phyloP scores from a whole-genome alignment of 1,284 basidiomycete genomes.

The Puccinia triticina region DNA sequence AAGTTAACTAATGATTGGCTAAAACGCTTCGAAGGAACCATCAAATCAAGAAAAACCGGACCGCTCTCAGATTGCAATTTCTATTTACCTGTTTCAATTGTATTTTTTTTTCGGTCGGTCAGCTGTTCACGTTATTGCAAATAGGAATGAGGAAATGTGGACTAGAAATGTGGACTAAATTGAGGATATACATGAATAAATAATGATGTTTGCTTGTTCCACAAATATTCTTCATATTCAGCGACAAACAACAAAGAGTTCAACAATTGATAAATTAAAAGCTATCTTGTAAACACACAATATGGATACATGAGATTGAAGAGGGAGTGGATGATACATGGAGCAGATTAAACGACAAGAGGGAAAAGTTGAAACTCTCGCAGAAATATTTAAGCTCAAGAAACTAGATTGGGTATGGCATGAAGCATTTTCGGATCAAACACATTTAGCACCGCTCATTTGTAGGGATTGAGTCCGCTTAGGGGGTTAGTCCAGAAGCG shows the following conservation, averaged over 20 bases:
- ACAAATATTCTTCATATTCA: neutral
- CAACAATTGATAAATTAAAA: neutral
- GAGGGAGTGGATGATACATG: neutral
- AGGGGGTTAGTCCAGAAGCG: constrained; percentile 26
- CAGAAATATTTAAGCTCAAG: neutral
- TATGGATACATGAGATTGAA: neutral
- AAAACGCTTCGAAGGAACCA: too few species aligned
- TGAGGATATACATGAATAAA: neutral
- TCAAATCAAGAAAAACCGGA: too few species aligned
- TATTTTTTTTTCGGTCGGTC: too few species aligned
- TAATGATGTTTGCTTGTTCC: neutral
- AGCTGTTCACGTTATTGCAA: too few species aligned
- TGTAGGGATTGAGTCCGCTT: neutral
- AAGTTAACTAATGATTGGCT: too few species aligned
- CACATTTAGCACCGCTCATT: neutral
- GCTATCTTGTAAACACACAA: neutral
- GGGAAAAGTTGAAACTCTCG: neutral
- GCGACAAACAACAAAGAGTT: neutral
- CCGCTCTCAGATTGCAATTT: too few species aligned
- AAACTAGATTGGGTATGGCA: neutral
- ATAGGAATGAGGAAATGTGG: too few species aligned
- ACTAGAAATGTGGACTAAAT: too few species aligned
- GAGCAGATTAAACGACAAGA: neutral
- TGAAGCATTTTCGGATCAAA: neutral
- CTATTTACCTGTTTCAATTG: too few species aligned